phyloP scores from a whole-genome alignment of 257 asterid species.

The Coffea canephora region DNA sequence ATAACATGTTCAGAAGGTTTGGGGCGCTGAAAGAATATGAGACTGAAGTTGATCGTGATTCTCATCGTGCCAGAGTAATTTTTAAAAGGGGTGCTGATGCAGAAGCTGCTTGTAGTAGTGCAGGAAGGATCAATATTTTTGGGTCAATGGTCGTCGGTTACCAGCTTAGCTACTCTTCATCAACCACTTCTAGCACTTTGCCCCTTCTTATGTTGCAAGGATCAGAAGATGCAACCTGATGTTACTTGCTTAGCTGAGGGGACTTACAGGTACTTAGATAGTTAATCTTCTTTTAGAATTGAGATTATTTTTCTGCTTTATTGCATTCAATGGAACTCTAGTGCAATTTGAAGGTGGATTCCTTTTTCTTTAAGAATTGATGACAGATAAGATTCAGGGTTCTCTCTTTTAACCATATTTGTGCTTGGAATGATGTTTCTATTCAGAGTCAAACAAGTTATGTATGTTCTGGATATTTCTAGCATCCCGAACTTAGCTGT shows the following conservation, averaged over 20 bases:
- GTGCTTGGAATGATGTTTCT: not conserved
- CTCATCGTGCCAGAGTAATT: conserved; percentile 78
- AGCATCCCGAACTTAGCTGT: not conserved
- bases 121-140: conserved; percentile 64
- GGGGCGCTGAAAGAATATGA: conserved; percentile 89
- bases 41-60: conserved; percentile 71
- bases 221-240: conserved; percentile 47
- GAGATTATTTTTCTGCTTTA: not conserved
- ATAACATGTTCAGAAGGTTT: conserved; percentile 84
- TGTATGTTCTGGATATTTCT: not conserved
- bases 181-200: conserved; percentile 48
- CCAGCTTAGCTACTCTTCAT: conserved; percentile 72
- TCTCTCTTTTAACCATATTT: not conserved
- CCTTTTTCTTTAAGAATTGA: not conserved
- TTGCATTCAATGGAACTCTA: not conserved
- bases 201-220: conserved; percentile 46
- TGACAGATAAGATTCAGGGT: not conserved
- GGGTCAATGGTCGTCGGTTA: conserved; percentile 73
- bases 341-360: not conserved
- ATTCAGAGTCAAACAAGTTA: not conserved
- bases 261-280: conserved; percentile 35
- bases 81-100: conserved; percentile 94
- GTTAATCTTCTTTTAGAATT: not conserved
- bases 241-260: conserved; percentile 21
- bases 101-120: conserved; percentile 81